Evolutionary conservation across 2,329 filamentous ascomycete genomes (phyloP), one percentile per base, ranked within the genome.

Genomic region (Epichloe typhina): DNA sequence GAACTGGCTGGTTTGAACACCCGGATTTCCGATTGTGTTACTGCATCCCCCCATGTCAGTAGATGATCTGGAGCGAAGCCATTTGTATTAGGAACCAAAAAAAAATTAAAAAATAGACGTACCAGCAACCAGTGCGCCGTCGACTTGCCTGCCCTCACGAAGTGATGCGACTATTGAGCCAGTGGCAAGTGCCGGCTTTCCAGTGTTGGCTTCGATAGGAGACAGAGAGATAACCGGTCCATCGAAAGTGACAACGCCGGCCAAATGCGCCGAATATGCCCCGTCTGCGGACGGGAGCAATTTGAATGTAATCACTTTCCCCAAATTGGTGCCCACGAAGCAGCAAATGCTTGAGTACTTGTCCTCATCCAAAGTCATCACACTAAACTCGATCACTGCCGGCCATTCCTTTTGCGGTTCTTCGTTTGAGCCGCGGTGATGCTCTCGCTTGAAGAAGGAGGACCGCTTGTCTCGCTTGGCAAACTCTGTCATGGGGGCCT

Each of bases 301-400:
- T 69, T 95, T 96, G 70, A 97, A 91, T 0, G 91, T 97, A 6
- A 83, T 81, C 17, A 97, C 72, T 59, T 87, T 88, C 40, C 93
- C 93, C 33, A 81, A 67, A 57, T 84, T 90, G 0, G 93, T 97
- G 19, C 93, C 93, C 2, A 94, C 86, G 58, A 97, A 94, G 57
- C 93, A 86, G 52, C 84, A 81, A 51, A 98, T 95, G 61, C 89
- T 96, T 1, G 93, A 97, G 64, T 95, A 98, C 56, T 88, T 82
- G 62, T 97, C 91, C n/a, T 84, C 86, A 42, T 97, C 93, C 4
- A 96, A 70, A 3, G 86, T 94, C 82, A 98, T 84, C 45, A 95
- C 88, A 49, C 88, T 88, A 69, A 97, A 98, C 62, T 96, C 88
- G 31, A 97, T 81, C 33, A 73, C 76, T 0, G 88, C 88, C 0